Conservation (phyloP, 2,329 filamentous ascomycete species). For the Blumeria graminis region DNA sequence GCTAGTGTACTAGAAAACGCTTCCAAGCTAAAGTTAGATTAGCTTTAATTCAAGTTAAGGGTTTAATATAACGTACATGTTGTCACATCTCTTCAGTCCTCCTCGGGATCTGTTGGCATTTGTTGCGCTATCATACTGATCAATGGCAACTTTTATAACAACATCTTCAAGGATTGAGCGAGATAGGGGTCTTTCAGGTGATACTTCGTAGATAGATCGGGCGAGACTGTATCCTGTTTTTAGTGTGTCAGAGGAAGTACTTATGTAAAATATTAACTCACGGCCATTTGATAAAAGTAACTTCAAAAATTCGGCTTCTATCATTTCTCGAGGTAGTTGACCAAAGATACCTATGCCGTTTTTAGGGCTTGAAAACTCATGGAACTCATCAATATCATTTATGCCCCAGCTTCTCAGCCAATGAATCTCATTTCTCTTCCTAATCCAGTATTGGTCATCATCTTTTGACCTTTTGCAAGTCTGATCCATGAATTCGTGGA, state of each 20-base stretch:
- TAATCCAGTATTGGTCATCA: slow-evolving; percentile 39
- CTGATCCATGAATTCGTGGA: slow-evolving; percentile 23
- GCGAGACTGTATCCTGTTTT: slow-evolving; percentile 34
- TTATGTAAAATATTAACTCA: slow-evolving; percentile 17
- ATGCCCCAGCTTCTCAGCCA: slow-evolving; percentile 55
- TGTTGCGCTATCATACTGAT: slow-evolving; percentile 57
- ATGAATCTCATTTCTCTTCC: slow-evolving; percentile 36
- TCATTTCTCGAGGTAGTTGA: slow-evolving; percentile 29
- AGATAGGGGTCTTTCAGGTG: slow-evolving; percentile 24
- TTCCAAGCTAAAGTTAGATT: slow-evolving; percentile 25
- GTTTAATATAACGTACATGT: slow-evolving; percentile 30
- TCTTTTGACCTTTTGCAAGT: slow-evolving; percentile 21
- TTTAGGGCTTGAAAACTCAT: slow-evolving; percentile 11
- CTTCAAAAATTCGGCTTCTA: slow-evolving; percentile 51
- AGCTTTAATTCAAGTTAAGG: not conserved
- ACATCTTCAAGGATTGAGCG: slow-evolving; percentile 29
- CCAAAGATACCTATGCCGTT: slow-evolving; percentile 28
- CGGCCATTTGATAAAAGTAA: slow-evolving; percentile 35
- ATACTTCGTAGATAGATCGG: slow-evolving; percentile 33
- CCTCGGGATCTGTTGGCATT: slow-evolving; percentile 58
- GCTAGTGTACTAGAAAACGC: slow-evolving; percentile 35
- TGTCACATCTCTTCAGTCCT: slow-evolving; percentile 51
- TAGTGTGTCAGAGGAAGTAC: slow-evolving; percentile 3
- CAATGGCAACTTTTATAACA: slow-evolving; percentile 37
- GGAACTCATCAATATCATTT: slow-evolving; percentile 20